phyloP scores from a whole-genome alignment of 2,329 filamentous ascomycete species.

The Kalmusia sp. region DNA sequence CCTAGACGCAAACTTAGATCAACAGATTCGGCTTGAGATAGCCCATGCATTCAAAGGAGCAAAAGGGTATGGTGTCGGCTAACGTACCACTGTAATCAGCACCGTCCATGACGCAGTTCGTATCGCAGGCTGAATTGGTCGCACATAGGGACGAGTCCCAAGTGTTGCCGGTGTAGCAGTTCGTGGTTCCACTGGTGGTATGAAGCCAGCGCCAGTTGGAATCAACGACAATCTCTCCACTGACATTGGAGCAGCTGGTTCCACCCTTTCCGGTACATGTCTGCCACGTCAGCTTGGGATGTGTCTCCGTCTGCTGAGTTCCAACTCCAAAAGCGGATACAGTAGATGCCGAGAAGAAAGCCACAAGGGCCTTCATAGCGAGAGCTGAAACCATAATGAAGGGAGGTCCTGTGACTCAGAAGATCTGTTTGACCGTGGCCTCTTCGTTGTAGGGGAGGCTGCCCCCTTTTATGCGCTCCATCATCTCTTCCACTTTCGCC shows the following conservation, averaged over 20 bases:
- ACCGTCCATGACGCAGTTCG: conserved; percentile 48
- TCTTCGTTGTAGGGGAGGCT: conserved; percentile 6
- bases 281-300: conserved; percentile 48
- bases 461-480: conserved; percentile 17
- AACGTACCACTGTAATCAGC: conserved; percentile 43
- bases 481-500: background rate
- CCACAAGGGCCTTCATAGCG: conserved; percentile 26
- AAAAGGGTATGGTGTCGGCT: background rate
- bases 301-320: conserved; percentile 46
- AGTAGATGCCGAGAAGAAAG: conserved; percentile 30
- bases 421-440: conserved; percentile 1
- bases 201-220: conserved; percentile 57
- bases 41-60: too few relatives aligned
- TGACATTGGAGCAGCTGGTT: conserved; percentile 16
- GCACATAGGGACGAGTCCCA: conserved; percentile 46
- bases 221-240: conserved; percentile 44
- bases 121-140: conserved; percentile 36
- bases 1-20: background rate
- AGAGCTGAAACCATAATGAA: conserved; percentile 30
- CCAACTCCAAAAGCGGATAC: conserved; percentile 45
- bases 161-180: conserved; percentile 38
- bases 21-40: too few relatives aligned
- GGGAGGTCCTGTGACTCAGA: background rate
- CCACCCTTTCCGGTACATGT: conserved; percentile 45
- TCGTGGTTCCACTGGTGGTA: conserved; percentile 42